Conservation (phyloP, 1,284 basidiomycete genomes). For the Cryptococcus sp. region DNA sequence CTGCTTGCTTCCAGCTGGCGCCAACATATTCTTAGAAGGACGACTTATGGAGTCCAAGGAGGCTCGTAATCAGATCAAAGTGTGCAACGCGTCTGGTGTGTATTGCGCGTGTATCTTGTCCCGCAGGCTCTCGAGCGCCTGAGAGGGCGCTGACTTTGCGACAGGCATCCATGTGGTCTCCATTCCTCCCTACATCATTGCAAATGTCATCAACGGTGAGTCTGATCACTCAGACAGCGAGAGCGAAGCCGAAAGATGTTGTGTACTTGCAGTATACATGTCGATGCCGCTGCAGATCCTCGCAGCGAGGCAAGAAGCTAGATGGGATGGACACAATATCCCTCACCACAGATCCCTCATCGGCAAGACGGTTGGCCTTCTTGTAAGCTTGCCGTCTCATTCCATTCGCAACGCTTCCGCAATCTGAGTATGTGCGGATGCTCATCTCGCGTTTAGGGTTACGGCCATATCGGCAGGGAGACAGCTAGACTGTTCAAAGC, state of each 20-base stretch:
- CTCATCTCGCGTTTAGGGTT: conserved; percentile 16
- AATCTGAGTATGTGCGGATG: too few relatives aligned
- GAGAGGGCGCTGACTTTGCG: conserved; percentile 7
- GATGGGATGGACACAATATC: too few relatives aligned
- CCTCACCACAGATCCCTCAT: too few relatives aligned
- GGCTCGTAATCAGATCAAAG: conserved; percentile 30
- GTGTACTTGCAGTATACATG: too few relatives aligned
- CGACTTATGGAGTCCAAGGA: conserved; percentile 24
- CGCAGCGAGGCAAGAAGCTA: too few relatives aligned
- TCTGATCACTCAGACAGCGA: not conserved
- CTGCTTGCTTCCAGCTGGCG: conserved; percentile 26
- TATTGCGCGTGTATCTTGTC: not conserved
- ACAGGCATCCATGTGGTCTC: conserved; percentile 41
- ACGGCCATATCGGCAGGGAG: conserved; percentile 46
- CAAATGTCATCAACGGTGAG: conserved; percentile 31
- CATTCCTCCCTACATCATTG: conserved; percentile 44
- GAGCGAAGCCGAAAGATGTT: too few relatives aligned
- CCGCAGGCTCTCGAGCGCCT: too few relatives aligned
- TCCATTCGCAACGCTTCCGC: too few relatives aligned
- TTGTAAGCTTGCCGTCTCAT: too few relatives aligned
- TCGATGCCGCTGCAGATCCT: too few relatives aligned
- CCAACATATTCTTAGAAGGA: conserved; percentile 29
- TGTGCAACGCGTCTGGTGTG: conserved; percentile 35
- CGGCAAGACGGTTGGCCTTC: too few relatives aligned
- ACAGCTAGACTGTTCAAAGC: conserved; percentile 45